A percentile compares a stretch with the other conserved stretches of the same genome.
These are phyloP conservation scores for Westerdykella aurantiaca DNA, from an alignment of 2,329 filamentous ascomycete genomes.

Conservation along the genomic window DNA sequence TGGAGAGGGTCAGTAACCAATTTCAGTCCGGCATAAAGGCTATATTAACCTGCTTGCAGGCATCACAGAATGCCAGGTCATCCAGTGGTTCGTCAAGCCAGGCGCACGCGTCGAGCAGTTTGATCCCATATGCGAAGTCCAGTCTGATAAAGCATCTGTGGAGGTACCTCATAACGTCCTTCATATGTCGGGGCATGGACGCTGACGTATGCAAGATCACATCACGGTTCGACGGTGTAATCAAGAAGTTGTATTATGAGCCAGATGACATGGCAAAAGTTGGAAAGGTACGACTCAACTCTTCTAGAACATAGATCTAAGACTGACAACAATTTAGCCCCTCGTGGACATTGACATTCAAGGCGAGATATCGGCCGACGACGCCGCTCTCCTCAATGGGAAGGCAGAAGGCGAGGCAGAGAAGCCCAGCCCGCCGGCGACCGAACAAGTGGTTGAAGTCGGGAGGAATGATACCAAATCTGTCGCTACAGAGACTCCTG, in stretches of 20 bases:
- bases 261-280: conserved; percentile 95
- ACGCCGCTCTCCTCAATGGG: conserved; percentile 42
- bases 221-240: conserved; percentile 87
- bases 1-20: conserved; percentile 60
- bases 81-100: conserved; percentile 98
- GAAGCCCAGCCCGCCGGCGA: conserved; percentile 6
- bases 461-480: conserved; percentile 32
- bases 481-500: conserved; percentile 10
- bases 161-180: conserved; percentile 39
- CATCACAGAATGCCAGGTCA: conserved; percentile 97
- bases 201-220: conserved; percentile 63
- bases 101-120: conserved; percentile 96
- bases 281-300: conserved; percentile 52
- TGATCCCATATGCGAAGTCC: conserved; percentile 94
- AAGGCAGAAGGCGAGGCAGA: conserved; percentile 23
- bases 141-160: conserved; percentile 85
- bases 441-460: conserved; percentile 21
- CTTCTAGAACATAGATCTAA: not conserved
- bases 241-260: conserved; percentile 94
- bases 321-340: conserved; percentile 48
- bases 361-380: conserved; percentile 63
- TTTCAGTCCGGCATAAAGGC: not conserved
- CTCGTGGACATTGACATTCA: conserved; percentile 93
- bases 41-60: conserved; percentile 48
- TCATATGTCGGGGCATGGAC: not conserved